Base-by-base conservation (phyloP, 768 basidiomycete species). In the Hemileccinum impolitum region DNA sequence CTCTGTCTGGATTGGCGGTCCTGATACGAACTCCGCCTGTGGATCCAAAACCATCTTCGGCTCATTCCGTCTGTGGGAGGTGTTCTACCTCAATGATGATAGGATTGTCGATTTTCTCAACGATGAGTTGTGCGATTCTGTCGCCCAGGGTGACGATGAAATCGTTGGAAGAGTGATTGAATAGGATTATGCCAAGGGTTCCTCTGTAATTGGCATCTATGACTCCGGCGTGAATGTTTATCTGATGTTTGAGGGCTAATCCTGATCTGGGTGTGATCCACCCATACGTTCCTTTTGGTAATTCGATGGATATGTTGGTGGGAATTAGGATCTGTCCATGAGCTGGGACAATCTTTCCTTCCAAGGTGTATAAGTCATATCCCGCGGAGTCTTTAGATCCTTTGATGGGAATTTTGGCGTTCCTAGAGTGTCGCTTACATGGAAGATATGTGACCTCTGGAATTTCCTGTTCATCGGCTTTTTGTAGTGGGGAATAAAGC, bases 311-410 rank as follows among this genome's bases (percentile, higher is more conserved):
- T 7, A 34, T 14, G 6, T 34, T 2, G 12, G 34, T 14, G 14
- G 0, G 1, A n/a, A 35, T 7, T 2, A 7, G 7, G 4, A 3
- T 13, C 6, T n/a, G 3, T 17, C n/a, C n/a, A 3, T 7, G 7
- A 0, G 34, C 6, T 14, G 14, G 6, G 0, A 35, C 14, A 1
- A 3, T 7, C 1, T 3, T 7, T 3, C 8, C 13, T 17, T 35
- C 34, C 1, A 4, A 6, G 2, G 6, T 7, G 9, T 17, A 35
- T 6, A 35, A 5, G 15, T 35, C 34, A 15, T 15, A n/a, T 3
- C 34, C 34, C 2, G 34, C 34, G 2, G 34, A 10, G 1, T 14
- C 34, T 15, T 35, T 12, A 6, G 12, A 35, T 17, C n/a, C 4
- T 17, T 13, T 4, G 9, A 9, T 28, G 4, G 26, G 26, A 4